A percentile compares a stretch with the other conserved stretches of the same genome.
Evolutionary conservation across 352 stramenopile genomes (phyloP).

Genomic region (Globisporangium camurandrum): DNA sequence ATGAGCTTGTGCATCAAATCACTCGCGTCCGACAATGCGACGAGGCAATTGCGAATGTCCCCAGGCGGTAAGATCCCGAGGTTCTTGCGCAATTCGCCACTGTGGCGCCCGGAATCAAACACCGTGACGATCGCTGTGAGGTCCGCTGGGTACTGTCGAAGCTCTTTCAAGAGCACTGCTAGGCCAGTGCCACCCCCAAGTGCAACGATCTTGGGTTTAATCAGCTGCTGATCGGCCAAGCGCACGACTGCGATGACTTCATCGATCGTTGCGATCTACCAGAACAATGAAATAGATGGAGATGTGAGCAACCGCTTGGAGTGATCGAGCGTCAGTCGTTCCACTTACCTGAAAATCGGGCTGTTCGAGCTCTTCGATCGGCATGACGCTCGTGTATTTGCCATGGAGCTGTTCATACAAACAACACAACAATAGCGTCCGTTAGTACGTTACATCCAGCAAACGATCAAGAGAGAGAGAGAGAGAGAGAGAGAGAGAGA

Average conservation of each 20-base stretch:
- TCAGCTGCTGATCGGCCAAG: slow-evolving; percentile 71
- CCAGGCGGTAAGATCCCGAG: slow-evolving; percentile 75
- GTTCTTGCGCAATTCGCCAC: slow-evolving; percentile 72
- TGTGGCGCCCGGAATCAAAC: slow-evolving; percentile 81
- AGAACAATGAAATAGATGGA: not conserved
- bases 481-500: not conserved
- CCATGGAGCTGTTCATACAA: slow-evolving; percentile 48
- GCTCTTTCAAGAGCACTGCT: slow-evolving; percentile 76
- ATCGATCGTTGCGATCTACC: slow-evolving; percentile 69
- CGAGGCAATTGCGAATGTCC: slow-evolving; percentile 83
- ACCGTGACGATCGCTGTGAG: slow-evolving; percentile 86
- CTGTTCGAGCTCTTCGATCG: slow-evolving; percentile 76
- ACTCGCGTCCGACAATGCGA: slow-evolving; percentile 76
- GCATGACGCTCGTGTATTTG: slow-evolving; percentile 82
- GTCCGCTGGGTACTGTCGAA: slow-evolving; percentile 77
- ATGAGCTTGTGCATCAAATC: slow-evolving; percentile 84
- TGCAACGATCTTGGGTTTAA: slow-evolving; percentile 80
- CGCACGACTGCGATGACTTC: slow-evolving; percentile 66
- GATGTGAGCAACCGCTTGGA: not conserved
- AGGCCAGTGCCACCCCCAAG: slow-evolving; percentile 74
- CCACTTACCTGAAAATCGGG: slow-evolving; percentile 60
- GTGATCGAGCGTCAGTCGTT: not conserved
- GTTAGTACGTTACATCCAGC: not conserved
- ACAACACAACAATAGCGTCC: not conserved
- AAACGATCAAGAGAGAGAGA: not conserved